Base-by-base conservation (phyloP, 805 yeast species). In the Candida glaebosa region DNA sequence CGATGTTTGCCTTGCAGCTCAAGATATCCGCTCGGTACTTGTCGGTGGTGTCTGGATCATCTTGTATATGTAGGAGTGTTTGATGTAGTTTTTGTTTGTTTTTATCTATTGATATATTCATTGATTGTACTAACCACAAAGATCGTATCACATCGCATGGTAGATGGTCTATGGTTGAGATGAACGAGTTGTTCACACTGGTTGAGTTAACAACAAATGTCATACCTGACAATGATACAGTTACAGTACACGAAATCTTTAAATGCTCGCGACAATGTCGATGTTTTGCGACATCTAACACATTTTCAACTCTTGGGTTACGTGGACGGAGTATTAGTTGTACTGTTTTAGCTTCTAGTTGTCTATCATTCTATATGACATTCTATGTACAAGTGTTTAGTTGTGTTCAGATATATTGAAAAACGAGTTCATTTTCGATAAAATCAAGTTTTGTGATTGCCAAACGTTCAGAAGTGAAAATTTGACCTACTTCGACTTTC, bases 131-230 rank as follows among this genome's bases (percentile, higher is more conserved):
- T 14, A 68, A 49, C 75, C 75, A 69, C 7, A 69, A 49, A 6
- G 72, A 64, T 37, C 75, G 63, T 32, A 69, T 57, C 3, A 69
- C 53, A 42, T 69, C 75, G 41, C 73, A 61, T 18, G 75, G 74
- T 28, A 69, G 53, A 45, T 69, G 75, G 44, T 69, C 75, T 7
- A 69, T 55, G 3, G 73, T 67, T 17, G 72, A 59, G 24, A 69
- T 61, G 47, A 65, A 69, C 18, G 73, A 56, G 47, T 61, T 67
- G 41, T 58, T 56, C 18, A 65, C 51, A 8, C 66, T 59, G 35
- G 58, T 45, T 5, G 62, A 20, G n/a, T 14, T 35, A 7, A 28
- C 31, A 6, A 28, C 31, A 28, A 28, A 28, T 28, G 31, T 12
- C 31, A 28, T 28, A 28, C 31, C n/a, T 28, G 14, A 28, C 16